A percentile compares a stretch with the other conserved stretches of the same genome.
These are phyloP conservation scores for Gliomastix tumulicola DNA, from an alignment of 2,329 filamentous ascomycete species.

Conservation along the genomic window DNA sequence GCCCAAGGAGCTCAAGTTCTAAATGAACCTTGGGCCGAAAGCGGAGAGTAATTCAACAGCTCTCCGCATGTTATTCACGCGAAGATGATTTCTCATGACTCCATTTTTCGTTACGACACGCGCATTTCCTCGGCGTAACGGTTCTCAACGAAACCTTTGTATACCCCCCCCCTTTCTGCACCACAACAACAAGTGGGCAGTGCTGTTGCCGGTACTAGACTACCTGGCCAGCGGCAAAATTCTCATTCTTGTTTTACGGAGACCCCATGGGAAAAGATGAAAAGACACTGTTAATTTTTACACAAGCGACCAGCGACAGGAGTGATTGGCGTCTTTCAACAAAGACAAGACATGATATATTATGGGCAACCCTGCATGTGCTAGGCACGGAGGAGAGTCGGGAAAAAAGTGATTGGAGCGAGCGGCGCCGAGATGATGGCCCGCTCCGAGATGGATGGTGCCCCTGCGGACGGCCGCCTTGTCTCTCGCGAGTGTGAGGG, in stretches of 20 bases:
- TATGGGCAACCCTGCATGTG: too few relatives aligned
- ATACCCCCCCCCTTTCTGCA: too few relatives aligned
- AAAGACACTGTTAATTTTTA: background rate
- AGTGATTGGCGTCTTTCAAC: constrained; percentile 35
- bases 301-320: constrained; percentile 1
- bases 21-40: constrained; percentile 35
- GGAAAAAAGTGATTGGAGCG: too few relatives aligned
- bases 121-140: constrained; percentile 30
- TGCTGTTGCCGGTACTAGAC: constrained; percentile 25
- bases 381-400: too few relatives aligned
- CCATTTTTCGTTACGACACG: constrained; percentile 21
- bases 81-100: constrained; percentile 28
- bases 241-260: constrained; percentile 8
- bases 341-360: constrained; percentile 32
- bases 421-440: too few relatives aligned
- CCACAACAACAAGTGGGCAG: too few relatives aligned
- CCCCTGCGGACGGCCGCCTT: too few relatives aligned
- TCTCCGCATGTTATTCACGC: constrained; percentile 20
- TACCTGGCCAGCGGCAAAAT: too few relatives aligned
- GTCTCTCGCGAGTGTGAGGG: too few relatives aligned
- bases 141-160: constrained; percentile 39
- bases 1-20: constrained; percentile 90
- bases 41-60: constrained; percentile 33
- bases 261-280: background rate
- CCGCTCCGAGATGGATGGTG: too few relatives aligned